These are phyloP conservation scores for Aspergillus pseudoglaucus DNA, from an alignment of 2,329 filamentous ascomycete species.

Conservation along the genomic window DNA sequence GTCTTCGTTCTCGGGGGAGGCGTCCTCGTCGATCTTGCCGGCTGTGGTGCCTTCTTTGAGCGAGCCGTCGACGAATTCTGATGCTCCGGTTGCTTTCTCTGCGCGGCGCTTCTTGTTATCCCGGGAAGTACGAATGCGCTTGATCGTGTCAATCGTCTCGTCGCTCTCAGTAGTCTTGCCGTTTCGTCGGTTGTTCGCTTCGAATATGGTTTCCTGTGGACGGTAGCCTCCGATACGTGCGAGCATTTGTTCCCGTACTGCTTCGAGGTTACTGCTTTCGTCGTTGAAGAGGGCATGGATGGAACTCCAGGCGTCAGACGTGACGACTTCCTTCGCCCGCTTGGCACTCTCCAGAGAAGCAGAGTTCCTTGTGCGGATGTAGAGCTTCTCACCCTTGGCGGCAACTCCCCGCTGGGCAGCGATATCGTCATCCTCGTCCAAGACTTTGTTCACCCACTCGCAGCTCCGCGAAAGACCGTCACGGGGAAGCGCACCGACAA, in stretches of 20 bases:
- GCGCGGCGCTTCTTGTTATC: conserved; percentile 38
- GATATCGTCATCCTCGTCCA: conserved; percentile 71
- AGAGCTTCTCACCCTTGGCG: conserved; percentile 84
- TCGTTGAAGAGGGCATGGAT: conserved; percentile 76
- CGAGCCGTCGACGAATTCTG: conserved; percentile 15
- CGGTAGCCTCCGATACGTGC: conserved; percentile 82
- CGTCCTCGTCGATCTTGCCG: conserved; percentile 24
- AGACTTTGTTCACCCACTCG: conserved; percentile 76
- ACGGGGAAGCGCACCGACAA: conserved; percentile 69
- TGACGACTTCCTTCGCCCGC: conserved; percentile 69
- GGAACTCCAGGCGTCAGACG: conserved; percentile 63
- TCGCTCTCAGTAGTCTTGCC: conserved; percentile 61
- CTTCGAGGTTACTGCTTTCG: conserved; percentile 55
- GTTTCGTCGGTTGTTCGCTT: conserved; percentile 72
- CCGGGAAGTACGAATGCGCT: conserved; percentile 36
- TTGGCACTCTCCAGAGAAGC: conserved; percentile 88
- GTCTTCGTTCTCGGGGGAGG: conserved; percentile 32
- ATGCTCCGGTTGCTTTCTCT: conserved; percentile 19
- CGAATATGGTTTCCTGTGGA: conserved; percentile 92
- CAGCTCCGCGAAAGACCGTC: conserved; percentile 67
- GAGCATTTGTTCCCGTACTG: conserved; percentile 76
- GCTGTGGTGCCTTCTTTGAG: conserved; percentile 9
- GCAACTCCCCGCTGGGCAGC: conserved; percentile 64
- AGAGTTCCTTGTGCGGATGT: conserved; percentile 80
- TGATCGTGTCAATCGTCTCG: conserved; percentile 52